Evolutionary conservation across 2,329 filamentous ascomycete genomes (phyloP).

Genomic region (Parascedosporium putredinis): DNA sequence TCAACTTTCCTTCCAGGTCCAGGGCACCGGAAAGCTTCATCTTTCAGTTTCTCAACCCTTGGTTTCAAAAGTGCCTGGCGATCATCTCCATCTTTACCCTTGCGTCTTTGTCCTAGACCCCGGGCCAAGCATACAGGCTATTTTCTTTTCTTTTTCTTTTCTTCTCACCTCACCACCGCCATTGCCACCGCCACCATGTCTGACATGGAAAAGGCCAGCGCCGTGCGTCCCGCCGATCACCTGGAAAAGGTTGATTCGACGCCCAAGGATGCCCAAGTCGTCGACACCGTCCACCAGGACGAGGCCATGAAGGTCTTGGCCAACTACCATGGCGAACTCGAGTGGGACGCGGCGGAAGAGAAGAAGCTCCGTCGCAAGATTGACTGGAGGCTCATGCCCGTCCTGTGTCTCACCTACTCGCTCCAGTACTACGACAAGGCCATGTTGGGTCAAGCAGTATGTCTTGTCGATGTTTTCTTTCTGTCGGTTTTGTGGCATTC

Average conservation of each 20-base stretch:
- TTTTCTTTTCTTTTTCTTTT: too few relatives aligned
- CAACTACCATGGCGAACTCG: conserved; percentile 26
- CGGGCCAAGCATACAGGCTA: too few relatives aligned
- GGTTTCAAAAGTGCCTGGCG: too few relatives aligned
- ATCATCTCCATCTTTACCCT: too few relatives aligned
- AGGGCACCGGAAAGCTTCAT: too few relatives aligned
- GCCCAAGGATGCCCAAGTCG: not conserved
- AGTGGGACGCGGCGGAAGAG: conserved; percentile 28
- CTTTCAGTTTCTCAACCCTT: too few relatives aligned
- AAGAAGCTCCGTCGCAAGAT: conserved; percentile 22
- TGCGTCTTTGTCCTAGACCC: too few relatives aligned
- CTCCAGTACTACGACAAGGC: conserved; percentile 26
- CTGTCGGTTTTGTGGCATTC: not conserved
- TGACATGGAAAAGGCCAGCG: conserved; percentile 11
- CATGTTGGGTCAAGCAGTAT: conserved; percentile 41
- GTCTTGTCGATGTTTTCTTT: conserved; percentile 8
- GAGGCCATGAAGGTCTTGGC: conserved; percentile 27
- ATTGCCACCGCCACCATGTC: conserved; percentile 7
- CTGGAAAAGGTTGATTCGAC: not conserved
- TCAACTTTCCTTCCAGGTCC: too few relatives aligned
- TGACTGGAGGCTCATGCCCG: conserved; percentile 14
- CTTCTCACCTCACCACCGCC: too few relatives aligned
- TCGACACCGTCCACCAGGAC: conserved; percentile 24
- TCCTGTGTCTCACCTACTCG: conserved; percentile 15
- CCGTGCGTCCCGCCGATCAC: conserved; percentile 8